phyloP scores from a whole-genome alignment of 129 eudicot species.

The Centella asiatica region DNA sequence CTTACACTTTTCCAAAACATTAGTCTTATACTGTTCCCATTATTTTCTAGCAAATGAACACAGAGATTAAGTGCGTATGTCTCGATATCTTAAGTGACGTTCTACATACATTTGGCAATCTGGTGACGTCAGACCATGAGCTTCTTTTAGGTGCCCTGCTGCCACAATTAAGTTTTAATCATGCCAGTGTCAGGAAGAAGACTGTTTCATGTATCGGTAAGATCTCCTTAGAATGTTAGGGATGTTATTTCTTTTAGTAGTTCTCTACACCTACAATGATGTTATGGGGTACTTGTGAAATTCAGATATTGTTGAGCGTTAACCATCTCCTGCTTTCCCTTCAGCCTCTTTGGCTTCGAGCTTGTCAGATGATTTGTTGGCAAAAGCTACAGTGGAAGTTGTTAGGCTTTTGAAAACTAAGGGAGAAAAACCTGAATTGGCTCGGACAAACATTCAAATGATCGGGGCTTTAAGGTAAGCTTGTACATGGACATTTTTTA shows the following conservation, averaged over 20 bases:
- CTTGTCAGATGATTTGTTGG: slow-evolving; percentile 90
- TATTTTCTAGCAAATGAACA: slow-evolving; percentile 57
- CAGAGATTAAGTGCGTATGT: slow-evolving; percentile 91
- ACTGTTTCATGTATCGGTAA: slow-evolving; percentile 91
- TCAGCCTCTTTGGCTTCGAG: slow-evolving; percentile 90
- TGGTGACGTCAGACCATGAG: slow-evolving; percentile 86
- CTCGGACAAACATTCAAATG: slow-evolving; percentile 13
- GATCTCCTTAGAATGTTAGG: slow-evolving; percentile 3
- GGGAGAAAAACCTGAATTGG: slow-evolving; percentile 60
- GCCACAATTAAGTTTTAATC: slow-evolving; percentile 84
- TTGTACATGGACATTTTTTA: background rate
- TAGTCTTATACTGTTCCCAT: background rate
- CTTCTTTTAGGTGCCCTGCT: slow-evolving; percentile 59
- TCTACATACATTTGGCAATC: slow-evolving; percentile 85
- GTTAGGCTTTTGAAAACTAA: slow-evolving; percentile 57
- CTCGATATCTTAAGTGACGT: slow-evolving; percentile 90
- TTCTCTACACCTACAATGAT: no score
- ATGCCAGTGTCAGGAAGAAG: slow-evolving; percentile 95
- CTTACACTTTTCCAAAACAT: no score
- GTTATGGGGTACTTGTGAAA: background rate
- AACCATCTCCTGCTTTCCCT: slow-evolving; percentile 2
- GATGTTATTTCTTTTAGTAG: background rate
- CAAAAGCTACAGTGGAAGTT: slow-evolving; percentile 86
- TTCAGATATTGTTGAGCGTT: no score
- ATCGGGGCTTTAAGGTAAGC: slow-evolving; percentile 17